Evolutionary conservation across 768 basidiomycete species (phyloP), one percentile per base, ranked within the genome.

Genomic region (Cystobasidium ongulense): DNA sequence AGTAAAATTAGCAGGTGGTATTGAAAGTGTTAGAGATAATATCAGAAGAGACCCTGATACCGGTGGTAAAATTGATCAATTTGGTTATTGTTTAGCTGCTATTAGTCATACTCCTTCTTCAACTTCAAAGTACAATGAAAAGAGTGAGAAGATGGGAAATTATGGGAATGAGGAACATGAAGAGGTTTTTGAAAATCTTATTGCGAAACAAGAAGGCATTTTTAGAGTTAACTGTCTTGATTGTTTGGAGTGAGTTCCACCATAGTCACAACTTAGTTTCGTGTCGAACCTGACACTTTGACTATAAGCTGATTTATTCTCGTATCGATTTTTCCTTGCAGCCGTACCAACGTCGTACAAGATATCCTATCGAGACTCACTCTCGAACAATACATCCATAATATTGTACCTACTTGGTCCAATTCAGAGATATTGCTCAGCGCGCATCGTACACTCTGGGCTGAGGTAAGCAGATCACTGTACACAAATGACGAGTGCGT

Each of bases 301-400:
- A 13, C 13, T 46, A 13, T 54, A n/a, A n/a, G 8, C 57, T 13
- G 33, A 29, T 23, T 10, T 27, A 15, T 5, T 4, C 25, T 59
- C 2, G 25, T 67, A 23, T 29, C 39, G 61, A 38, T 23, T 25
- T 31, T 27, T 10, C 4, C 10, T 54, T 38, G 73, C 72, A 72
- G 96, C 81, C 88, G 96, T 43, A 99, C 96, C 2, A 99, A 99
- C 81, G 95, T 97, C 77, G 88, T 96, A 0, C 91, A 99, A 81
- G 95, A 98, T 78, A 92, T 96, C 77, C 84, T 97, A 53, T 95
- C 94, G 1, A 86, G 89, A 15, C 86, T 85, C 50, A 87, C 88
- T 0, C 84, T 97, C 18, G 89, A 92, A 78, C 86, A 90, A 75
- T 98, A 91, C 79, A 86, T 98, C 39, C 80, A 84, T 50, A 88